A percentile compares a stretch with the other conserved stretches of the same genome.
phyloP scores from a whole-genome alignment of 2,329 filamentous ascomycete species.

The Scytalidium lignicola region DNA sequence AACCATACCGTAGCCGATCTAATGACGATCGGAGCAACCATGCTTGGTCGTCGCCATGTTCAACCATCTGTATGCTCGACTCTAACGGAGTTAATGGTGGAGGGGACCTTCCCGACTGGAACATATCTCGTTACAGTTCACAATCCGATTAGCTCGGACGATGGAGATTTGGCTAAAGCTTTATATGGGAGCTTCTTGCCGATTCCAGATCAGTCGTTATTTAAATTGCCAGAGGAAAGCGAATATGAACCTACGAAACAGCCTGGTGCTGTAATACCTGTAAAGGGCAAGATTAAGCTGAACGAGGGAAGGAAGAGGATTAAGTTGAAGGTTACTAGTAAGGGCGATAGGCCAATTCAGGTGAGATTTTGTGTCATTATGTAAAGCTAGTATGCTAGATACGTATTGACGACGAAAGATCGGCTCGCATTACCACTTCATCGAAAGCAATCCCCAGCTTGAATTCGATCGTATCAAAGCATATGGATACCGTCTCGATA shows the following conservation, averaged over 20 bases:
- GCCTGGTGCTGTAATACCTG: conserved; percentile 74
- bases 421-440: conserved; percentile 93
- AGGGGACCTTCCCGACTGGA: conserved; percentile 86
- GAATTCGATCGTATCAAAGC: conserved; percentile 79
- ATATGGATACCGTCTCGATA: conserved; percentile 84
- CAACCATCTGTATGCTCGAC: conserved; percentile 75
- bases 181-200: conserved; percentile 91
- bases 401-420: conserved; percentile 39
- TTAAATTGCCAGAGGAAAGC: conserved; percentile 59
- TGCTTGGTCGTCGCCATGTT: conserved; percentile 91
- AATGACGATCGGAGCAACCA: conserved; percentile 84
- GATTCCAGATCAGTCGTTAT: conserved; percentile 62
- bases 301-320: conserved; percentile 73
- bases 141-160: conserved; percentile 78
- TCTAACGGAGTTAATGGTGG: conserved; percentile 81
- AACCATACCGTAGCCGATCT: conserved; percentile 87
- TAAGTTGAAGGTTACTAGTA: conserved; percentile 72
- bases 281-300: conserved; percentile 59
- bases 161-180: conserved; percentile 81
- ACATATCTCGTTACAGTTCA: conserved; percentile 95
- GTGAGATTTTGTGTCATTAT: conserved; percentile 36
- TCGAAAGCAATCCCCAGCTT: conserved; percentile 87
- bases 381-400: background rate
- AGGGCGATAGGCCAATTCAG: conserved; percentile 85
- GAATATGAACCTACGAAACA: conserved; percentile 63